Evolutionary conservation across 352 stramenopile species (phyloP), one percentile per base, ranked within the genome.

Genomic region (Phytophthora foliorum): DNA sequence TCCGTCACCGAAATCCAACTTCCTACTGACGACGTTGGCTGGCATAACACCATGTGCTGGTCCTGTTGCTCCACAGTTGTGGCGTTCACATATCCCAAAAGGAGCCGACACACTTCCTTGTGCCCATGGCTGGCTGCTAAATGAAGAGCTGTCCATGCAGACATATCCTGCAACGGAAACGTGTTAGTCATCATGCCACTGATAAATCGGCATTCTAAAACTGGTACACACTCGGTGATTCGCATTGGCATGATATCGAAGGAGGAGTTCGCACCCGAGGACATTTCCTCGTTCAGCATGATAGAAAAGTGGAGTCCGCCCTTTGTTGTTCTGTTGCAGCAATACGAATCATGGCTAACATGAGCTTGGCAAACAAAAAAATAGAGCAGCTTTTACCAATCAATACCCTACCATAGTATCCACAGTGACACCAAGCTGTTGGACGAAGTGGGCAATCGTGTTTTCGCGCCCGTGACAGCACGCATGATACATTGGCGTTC

Each of bases 231-330:
- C 79, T 64, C 80, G 75, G 57, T 84, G 75, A 14, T 76, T 74
- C 13, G 77, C 68, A 21, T 88, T 74, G 24, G 71, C 67, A 46
- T 82, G 64, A 46, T 63, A 76, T 3, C 71, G 70, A 53, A 85
- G 68, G 13, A 86, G 21, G 6, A 84, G 63, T 51, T 75, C 61
- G 16, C 80, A 88, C 0, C 77, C 77, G 21, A 75, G 54, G 7
- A 84, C 42, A 41, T 82, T 84, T 32, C 80, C 80, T 52, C 74
- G 57, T 39, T 86, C 80, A 11, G 75, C 80, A 57, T 83, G 74
- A 16, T 81, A 77, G 57, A 86, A 81, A 8, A 86, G 59, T 16
- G 80, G 65, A 14, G 80, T 86, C 32, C 73, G 67, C 24, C 79
- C 68, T 56, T 72, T 66, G 38, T 81, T 81, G 53, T 83, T 80